A percentile compares a stretch with the other conserved stretches of the same genome.
phyloP scores from a whole-genome alignment of 148 eudicot genomes.

The Rhododendron ferrugineum region DNA sequence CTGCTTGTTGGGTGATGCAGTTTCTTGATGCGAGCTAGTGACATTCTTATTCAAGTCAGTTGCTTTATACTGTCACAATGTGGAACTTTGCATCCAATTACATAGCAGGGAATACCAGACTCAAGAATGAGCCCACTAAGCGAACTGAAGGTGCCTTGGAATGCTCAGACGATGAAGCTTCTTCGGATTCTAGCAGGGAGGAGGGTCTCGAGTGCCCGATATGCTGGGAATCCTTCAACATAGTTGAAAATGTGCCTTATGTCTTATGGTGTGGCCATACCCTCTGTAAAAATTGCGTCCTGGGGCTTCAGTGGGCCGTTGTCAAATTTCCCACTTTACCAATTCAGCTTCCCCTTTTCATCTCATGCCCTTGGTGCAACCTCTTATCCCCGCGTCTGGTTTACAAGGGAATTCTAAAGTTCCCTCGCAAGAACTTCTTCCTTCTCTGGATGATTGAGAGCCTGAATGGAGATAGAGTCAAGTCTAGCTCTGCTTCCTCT shows the following conservation, averaged over 20 bases:
- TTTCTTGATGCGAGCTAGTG: constrained; percentile 1
- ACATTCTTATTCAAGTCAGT: neutral
- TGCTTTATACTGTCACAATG: constrained; percentile 17
- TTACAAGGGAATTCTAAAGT: constrained; percentile 35
- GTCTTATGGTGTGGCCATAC: constrained; percentile 57
- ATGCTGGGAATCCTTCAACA: constrained; percentile 56
- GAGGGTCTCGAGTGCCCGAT: constrained; percentile 52
- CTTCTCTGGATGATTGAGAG: constrained; percentile 59
- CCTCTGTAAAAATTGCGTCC: constrained; percentile 41
- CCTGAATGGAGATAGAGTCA: constrained; percentile 37
- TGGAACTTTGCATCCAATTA: constrained; percentile 43
- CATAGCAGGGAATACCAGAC: constrained; percentile 29
- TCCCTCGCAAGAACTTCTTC: constrained; percentile 46
- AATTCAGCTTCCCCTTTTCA: constrained; percentile 42
- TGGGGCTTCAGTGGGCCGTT: constrained; percentile 43
- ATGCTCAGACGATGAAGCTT: constrained; percentile 36
- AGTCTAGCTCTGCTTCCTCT: constrained; percentile 19
- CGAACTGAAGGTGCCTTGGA: constrained; percentile 18
- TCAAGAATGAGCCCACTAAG: constrained; percentile 18
- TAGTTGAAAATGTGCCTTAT: constrained; percentile 50
- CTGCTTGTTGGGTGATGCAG: neutral
- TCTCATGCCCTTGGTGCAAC: constrained; percentile 53
- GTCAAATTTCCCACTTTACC: constrained; percentile 39
- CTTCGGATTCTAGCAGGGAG: constrained; percentile 31
- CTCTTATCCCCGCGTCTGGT: constrained; percentile 36